Percentiles rank a stretch among this genome's conserved stretches.
These are phyloP conservation scores for Viola pubescens DNA, from an alignment of 441 rosid species.

Conservation along the genomic window DNA sequence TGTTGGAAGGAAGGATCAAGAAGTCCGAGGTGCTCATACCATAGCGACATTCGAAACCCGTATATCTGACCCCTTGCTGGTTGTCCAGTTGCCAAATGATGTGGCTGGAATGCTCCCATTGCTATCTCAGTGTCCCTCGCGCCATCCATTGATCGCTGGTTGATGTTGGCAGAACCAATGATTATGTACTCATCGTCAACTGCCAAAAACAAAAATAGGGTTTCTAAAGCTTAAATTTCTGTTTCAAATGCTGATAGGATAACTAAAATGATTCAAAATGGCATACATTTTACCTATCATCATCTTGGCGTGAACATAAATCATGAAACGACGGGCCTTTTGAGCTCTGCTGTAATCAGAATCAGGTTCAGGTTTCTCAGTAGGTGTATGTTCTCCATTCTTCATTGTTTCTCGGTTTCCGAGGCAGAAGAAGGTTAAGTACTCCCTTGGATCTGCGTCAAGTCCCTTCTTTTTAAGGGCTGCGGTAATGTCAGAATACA, in stretches of 20 bases:
- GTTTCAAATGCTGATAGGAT: background rate
- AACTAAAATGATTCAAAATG: background rate
- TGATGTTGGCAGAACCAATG: constrained; percentile 89
- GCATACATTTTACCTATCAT: constrained; percentile 58
- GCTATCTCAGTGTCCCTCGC: constrained; percentile 94
- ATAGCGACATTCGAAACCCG: constrained; percentile 78
- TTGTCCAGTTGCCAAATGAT: constrained; percentile 47
- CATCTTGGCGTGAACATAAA: constrained; percentile 89
- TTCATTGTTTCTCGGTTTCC: constrained; percentile 81
- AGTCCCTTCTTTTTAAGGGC: constrained; percentile 54
- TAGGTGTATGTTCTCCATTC: constrained; percentile 65
- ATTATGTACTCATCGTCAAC: constrained; percentile 95
- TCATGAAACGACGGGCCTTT: constrained; percentile 87
- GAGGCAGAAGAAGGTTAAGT: constrained; percentile 85
- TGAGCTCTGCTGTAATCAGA: constrained; percentile 73
- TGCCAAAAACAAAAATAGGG: constrained; percentile 22
- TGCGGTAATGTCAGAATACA: constrained; percentile 64
- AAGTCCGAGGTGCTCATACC: constrained; percentile 88
- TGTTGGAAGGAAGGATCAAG: constrained; percentile 49
- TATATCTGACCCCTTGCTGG: constrained; percentile 75
- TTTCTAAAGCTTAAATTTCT: background rate
- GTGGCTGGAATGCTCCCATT: constrained; percentile 89
- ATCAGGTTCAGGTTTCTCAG: constrained; percentile 66
- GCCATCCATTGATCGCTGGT: constrained; percentile 97
- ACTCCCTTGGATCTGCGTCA: constrained; percentile 61